Evolutionary conservation across 768 basidiomycete species (phyloP).

Genomic region (Boletus rubescentipes): DNA sequence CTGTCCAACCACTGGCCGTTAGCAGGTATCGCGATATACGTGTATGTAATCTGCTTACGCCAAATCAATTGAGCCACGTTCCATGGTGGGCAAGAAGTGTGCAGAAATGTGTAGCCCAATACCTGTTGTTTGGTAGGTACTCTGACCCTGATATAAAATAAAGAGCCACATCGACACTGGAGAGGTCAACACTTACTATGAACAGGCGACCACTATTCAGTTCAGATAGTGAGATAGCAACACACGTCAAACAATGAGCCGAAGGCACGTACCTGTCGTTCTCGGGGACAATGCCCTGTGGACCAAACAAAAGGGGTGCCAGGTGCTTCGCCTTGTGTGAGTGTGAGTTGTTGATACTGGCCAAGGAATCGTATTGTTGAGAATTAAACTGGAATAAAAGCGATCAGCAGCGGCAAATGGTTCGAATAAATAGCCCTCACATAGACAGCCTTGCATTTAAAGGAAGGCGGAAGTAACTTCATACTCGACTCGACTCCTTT

Average conservation of each 20-base stretch:
- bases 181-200: slow-evolving; percentile 5
- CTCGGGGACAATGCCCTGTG: slow-evolving; percentile 7
- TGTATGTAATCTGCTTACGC: slow-evolving; percentile 48
- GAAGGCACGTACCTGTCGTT: not conserved
- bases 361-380: slow-evolving; percentile 2
- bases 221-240: not conserved
- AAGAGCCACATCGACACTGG: not conserved
- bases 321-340: not conserved
- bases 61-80: slow-evolving; percentile 88
- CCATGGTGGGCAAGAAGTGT: slow-evolving; percentile 92
- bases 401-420: not conserved
- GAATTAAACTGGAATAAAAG: slow-evolving; percentile 8
- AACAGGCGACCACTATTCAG: slow-evolving; percentile 13
- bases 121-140: slow-evolving; percentile 90
- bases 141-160: slow-evolving; percentile 60
- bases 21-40: not conserved
- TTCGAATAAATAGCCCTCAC: not conserved
- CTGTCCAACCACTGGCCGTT: slow-evolving; percentile 35
- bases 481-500: slow-evolving; percentile 6
- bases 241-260: not conserved
- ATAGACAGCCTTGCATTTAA: slow-evolving; percentile 10
- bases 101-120: slow-evolving; percentile 62
- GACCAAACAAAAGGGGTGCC: not conserved
- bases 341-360: not conserved
- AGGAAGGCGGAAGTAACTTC: slow-evolving; percentile 6